phyloP scores from a whole-genome alignment of 108 stramenopile genomes.

The Cafeteria roenbergensis region DNA sequence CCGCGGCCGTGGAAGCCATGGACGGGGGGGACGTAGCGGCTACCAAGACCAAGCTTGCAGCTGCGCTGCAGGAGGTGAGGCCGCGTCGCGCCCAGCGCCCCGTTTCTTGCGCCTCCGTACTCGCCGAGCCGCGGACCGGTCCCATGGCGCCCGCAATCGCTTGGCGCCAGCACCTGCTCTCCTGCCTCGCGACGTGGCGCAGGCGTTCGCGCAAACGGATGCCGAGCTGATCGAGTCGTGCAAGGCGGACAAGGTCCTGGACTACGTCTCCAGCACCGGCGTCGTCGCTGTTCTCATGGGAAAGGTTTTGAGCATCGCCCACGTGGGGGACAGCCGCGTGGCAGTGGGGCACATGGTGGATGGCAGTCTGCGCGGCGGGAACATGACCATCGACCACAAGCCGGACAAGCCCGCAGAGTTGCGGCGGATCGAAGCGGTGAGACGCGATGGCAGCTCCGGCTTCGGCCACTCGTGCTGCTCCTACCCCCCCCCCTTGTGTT shows the following conservation, averaged over 20 bases:
- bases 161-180: neutral
- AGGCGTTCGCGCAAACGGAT: constrained; percentile 1
- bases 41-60: neutral
- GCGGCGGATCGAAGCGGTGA: constrained; percentile 1
- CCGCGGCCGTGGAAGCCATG: neutral
- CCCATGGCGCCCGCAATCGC: neutral
- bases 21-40: neutral
- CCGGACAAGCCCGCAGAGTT: constrained; percentile 17
- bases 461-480: neutral
- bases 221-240: neutral
- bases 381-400: constrained; percentile 21
- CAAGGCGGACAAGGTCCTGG: neutral
- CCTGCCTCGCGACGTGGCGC: neutral
- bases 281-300: constrained; percentile 10
- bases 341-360: neutral
- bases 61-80: neutral
- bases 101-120: neutral
- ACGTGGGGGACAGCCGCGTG: constrained; percentile 13
- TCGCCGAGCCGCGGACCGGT: neutral
- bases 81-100: neutral
- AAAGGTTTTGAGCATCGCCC: constrained; percentile 7
- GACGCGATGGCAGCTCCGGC: neutral
- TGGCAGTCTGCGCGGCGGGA: neutral
- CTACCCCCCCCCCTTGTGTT: neutral
- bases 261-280: neutral